A percentile compares a stretch with the other conserved stretches of the same genome.
Evolutionary conservation across 805 yeast genomes (phyloP).

Genomic region (Hanseniaspora occidentalis): DNA sequence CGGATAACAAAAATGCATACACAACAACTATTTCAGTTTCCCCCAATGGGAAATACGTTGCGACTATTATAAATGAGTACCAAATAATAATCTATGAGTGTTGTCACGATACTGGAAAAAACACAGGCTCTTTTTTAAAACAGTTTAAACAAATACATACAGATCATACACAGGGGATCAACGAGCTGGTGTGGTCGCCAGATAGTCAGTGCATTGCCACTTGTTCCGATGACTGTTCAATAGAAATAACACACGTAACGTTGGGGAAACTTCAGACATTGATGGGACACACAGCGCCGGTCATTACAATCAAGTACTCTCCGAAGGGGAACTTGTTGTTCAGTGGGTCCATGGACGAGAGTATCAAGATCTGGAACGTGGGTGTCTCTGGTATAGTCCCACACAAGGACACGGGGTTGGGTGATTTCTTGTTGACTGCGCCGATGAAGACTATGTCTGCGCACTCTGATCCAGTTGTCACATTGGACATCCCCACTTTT

Average conservation of each 20-base stretch:
- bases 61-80: constrained; percentile 47
- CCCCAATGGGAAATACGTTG: constrained; percentile 47
- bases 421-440: constrained; percentile 36
- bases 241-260: constrained; percentile 56
- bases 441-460: constrained; percentile 76
- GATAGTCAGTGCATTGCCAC: constrained; percentile 63
- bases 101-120: constrained; percentile 34
- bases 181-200: constrained; percentile 70
- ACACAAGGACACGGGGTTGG: no score
- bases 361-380: constrained; percentile 83
- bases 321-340: constrained; percentile 65
- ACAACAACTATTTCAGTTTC: constrained; percentile 25
- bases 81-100: constrained; percentile 29
- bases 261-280: constrained; percentile 33
- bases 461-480: constrained; percentile 80
- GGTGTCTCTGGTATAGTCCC: constrained; percentile 20
- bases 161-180: constrained; percentile 63
- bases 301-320: constrained; percentile 58
- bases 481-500: constrained; percentile 62
- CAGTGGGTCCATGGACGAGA: constrained; percentile 83
- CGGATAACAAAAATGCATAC: background rate
- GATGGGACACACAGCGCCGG: constrained; percentile 76
- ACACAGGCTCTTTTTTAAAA: constrained; percentile 15
- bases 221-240: constrained; percentile 75
- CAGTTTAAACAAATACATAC: background rate